phyloP scores from a whole-genome alignment of 2,329 filamentous ascomycete genomes.

The Sclerotinia spermophila region DNA sequence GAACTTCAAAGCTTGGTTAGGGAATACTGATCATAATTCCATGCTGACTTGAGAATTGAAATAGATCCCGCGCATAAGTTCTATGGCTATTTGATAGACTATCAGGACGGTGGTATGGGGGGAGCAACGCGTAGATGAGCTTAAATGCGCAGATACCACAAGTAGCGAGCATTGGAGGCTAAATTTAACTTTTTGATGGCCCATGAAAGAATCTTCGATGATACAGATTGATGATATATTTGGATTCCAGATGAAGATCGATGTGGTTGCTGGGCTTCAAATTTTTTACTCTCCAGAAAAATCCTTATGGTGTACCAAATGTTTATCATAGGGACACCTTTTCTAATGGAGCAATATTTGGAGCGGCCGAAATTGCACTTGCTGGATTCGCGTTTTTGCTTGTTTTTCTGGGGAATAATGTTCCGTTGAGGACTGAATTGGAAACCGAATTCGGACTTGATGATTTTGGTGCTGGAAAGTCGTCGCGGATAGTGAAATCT shows the following conservation, averaged over 20 bases:
- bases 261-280: too few species aligned
- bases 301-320: too few species aligned
- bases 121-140: neutral
- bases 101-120: too few species aligned
- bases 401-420: neutral
- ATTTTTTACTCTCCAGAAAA: too few species aligned
- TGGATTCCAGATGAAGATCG: too few species aligned
- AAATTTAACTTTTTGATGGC: neutral
- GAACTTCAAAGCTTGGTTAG: too few species aligned
- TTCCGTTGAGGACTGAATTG: neutral
- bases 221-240: too few species aligned
- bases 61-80: neutral
- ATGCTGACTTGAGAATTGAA: neutral
- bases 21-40: neutral
- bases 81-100: neutral
- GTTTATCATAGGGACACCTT: too few species aligned
- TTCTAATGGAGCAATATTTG: too few species aligned
- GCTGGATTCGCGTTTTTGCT: neutral
- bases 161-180: neutral
- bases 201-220: too few species aligned
- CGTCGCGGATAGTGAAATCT: neutral
- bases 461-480: neutral
- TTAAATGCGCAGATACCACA: neutral
- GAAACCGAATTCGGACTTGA: neutral
- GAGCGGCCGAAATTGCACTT: neutral